These are phyloP conservation scores for Beauveria sp. DNA, from an alignment of 2,329 filamentous ascomycete species.

Conservation along the genomic window DNA sequence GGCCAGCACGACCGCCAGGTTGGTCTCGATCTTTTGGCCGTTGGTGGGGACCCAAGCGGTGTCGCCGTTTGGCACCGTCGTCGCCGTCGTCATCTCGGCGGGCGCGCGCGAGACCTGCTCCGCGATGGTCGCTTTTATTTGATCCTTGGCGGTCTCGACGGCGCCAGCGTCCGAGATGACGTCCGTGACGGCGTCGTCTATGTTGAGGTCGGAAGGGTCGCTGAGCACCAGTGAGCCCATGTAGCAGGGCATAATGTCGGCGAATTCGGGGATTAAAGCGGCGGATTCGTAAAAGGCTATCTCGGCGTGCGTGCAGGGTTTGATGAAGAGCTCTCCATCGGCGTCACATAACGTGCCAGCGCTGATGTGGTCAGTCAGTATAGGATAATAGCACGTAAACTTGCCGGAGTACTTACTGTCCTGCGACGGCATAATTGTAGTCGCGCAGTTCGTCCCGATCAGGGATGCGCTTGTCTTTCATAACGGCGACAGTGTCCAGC, in stretches of 20 bases:
- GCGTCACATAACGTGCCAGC: slow-evolving; percentile 83
- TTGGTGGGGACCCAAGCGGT: slow-evolving; percentile 41
- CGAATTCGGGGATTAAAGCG: slow-evolving; percentile 61
- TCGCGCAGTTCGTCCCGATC: slow-evolving; percentile 55
- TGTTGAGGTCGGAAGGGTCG: slow-evolving; percentile 39
- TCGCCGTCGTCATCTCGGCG: slow-evolving; percentile 9
- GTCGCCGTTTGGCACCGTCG: slow-evolving; percentile 16
- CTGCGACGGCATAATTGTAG: slow-evolving; percentile 71
- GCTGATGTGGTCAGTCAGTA: slow-evolving; percentile 37
- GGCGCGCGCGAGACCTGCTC: slow-evolving; percentile 23
- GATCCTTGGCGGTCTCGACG: slow-evolving; percentile 25
- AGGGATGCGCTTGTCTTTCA: slow-evolving; percentile 35
- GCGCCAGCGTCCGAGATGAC: slow-evolving; percentile 32
- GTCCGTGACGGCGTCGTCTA: slow-evolving; percentile 41
- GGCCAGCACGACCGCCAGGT: slow-evolving; percentile 74
- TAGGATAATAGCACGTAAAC: not conserved
- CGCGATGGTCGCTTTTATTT: slow-evolving; percentile 25
- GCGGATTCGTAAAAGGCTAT: slow-evolving; percentile 83
- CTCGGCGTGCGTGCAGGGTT: slow-evolving; percentile 82
- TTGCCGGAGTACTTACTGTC: slow-evolving; percentile 55
- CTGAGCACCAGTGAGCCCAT: slow-evolving; percentile 72
- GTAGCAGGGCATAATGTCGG: slow-evolving; percentile 74
- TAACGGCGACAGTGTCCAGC: slow-evolving; percentile 13
- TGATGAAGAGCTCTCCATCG: slow-evolving; percentile 81
- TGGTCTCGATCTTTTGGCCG: slow-evolving; percentile 60